These are phyloP conservation scores for Quercus phellos DNA, from an alignment of 331 rosid genomes.

Conservation along the genomic window DNA sequence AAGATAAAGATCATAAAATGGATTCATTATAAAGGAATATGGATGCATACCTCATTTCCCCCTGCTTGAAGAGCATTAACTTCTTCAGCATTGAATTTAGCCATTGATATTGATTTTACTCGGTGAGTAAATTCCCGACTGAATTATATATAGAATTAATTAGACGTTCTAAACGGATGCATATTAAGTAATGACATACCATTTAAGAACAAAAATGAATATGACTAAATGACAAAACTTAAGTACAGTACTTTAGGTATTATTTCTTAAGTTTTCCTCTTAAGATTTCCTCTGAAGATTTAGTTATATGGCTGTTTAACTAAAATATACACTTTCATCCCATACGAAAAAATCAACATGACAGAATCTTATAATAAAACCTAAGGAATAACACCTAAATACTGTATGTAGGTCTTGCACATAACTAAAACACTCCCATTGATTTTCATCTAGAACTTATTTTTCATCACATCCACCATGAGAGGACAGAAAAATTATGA, in stretches of 20 bases:
- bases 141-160: slow-evolving; percentile 20
- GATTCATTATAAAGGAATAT: background rate
- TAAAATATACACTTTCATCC: too few relatives aligned
- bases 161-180: slow-evolving; percentile 6
- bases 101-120: slow-evolving; percentile 86
- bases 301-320: accelerated
- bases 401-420: too few relatives aligned
- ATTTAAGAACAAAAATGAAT: background rate
- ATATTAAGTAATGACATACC: background rate
- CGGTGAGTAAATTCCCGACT: slow-evolving; percentile 94
- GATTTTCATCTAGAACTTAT: background rate
- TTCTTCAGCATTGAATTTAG: slow-evolving; percentile 74
- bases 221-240: background rate
- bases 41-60: slow-evolving; percentile 72
- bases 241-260: accelerated
- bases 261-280: accelerated
- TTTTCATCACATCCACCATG: background rate
- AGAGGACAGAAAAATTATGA: background rate
- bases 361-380: accelerated
- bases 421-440: background rate
- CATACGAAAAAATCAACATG: too few relatives aligned
- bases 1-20: slow-evolving; percentile 3
- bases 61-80: slow-evolving; percentile 76
- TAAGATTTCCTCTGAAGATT: too few relatives aligned
- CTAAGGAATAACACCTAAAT: accelerated